phyloP scores from a whole-genome alignment of 139 green algal species.

The Chlamydomonas sp. region DNA sequence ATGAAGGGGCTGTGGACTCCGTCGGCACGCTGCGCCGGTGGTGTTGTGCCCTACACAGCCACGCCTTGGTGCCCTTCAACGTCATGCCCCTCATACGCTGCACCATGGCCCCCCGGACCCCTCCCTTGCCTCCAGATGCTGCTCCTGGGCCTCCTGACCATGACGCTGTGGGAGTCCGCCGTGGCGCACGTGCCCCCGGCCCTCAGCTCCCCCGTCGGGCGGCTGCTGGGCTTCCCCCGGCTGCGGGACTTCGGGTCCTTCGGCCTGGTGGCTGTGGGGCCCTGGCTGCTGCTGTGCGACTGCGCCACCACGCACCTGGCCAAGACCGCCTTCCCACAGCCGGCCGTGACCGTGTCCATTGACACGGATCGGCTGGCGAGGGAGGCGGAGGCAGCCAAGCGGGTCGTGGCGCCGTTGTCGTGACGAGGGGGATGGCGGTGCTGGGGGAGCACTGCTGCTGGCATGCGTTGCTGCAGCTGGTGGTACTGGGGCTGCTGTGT shows the following conservation, averaged over 20 bases:
- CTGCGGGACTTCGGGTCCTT: slow-evolving; percentile 36
- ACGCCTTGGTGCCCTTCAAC: neutral
- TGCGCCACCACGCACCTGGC: slow-evolving; percentile 22
- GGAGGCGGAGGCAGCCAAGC: slow-evolving; percentile 2
- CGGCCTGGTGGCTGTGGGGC: slow-evolving; percentile 39
- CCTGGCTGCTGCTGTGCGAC: slow-evolving; percentile 51
- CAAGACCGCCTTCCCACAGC: slow-evolving; percentile 26
- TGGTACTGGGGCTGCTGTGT: too few relatives aligned
- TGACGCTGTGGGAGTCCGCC: slow-evolving; percentile 40
- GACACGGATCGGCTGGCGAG: slow-evolving; percentile 1
- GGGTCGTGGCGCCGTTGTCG: neutral
- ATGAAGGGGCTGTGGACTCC: too few relatives aligned
- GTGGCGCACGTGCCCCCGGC: slow-evolving; percentile 34
- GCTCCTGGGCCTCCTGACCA: slow-evolving; percentile 10
- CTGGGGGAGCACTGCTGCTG: too few relatives aligned
- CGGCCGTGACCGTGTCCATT: neutral
- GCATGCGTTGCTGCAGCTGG: too few relatives aligned
- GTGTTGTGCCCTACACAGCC: too few relatives aligned
- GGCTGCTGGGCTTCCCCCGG: slow-evolving; percentile 46
- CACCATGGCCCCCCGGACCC: neutral
- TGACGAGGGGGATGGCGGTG: neutral
- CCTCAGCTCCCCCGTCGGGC: slow-evolving; percentile 29
- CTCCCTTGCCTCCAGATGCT: slow-evolving; percentile 15
- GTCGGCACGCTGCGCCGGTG: too few relatives aligned
- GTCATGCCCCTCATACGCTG: neutral